phyloP scores from a whole-genome alignment of 2,329 filamentous ascomycete genomes.

The Ascochyta lentis region DNA sequence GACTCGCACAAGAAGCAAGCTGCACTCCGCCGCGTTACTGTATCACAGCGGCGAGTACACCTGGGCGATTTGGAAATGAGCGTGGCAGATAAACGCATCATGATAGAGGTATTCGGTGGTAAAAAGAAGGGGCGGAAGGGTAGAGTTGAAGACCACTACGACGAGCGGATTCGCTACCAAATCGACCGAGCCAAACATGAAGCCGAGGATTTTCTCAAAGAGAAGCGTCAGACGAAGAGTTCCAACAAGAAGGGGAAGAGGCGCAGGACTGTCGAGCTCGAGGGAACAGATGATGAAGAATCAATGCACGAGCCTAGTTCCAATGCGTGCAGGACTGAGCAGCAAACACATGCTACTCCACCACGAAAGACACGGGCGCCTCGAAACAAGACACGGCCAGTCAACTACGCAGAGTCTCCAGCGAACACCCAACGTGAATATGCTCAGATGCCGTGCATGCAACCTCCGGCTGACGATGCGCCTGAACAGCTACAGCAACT shows the following conservation, averaged over 20 bases:
- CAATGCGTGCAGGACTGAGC: background rate
- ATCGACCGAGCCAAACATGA: conserved; percentile 8
- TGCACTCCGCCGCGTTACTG: conserved; percentile 26
- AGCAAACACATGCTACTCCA: conserved; percentile 5
- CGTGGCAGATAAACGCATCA: conserved; percentile 29
- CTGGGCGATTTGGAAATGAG: conserved; percentile 40
- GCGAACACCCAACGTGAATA: background rate
- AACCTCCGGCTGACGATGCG: background rate
- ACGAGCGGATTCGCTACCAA: conserved; percentile 12
- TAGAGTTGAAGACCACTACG: conserved; percentile 17
- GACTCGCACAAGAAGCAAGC: conserved; percentile 43
- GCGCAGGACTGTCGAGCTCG: background rate
- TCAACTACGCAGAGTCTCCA: conserved; percentile 21
- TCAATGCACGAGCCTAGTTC: background rate
- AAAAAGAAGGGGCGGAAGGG: conserved; percentile 10
- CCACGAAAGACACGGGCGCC: background rate
- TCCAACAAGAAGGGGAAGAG: conserved; percentile 10
- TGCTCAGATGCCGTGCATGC: background rate
- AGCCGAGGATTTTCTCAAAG: background rate
- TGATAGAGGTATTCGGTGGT: conserved; percentile 8
- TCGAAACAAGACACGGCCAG: conserved; percentile 19
- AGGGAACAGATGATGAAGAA: conserved; percentile 10
- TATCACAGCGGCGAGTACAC: conserved; percentile 35
- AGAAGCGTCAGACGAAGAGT: background rate
- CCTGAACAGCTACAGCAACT: conserved; percentile 1